Percentiles rank a stretch among this genome's conserved stretches.
These are phyloP conservation scores for Wickerhamiella shivajii DNA, from an alignment of 805 yeast genomes.

Conservation along the genomic window DNA sequence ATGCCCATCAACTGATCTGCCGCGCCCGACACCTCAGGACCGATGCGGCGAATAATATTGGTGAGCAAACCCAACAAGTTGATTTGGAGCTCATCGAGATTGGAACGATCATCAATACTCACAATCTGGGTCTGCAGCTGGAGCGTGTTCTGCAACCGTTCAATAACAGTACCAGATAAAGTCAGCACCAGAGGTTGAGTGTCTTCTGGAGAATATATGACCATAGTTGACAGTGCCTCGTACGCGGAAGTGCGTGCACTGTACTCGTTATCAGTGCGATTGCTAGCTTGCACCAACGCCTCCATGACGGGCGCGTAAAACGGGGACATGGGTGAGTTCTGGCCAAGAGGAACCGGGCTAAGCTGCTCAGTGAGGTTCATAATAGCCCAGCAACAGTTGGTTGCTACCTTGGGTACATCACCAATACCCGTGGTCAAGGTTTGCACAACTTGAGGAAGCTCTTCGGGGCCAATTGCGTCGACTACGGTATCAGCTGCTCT, in stretches of 20 bases:
- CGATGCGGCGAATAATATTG: conserved; percentile 70
- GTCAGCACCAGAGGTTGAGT: conserved; percentile 53
- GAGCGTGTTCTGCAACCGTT: conserved; percentile 58
- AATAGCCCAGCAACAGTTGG: conserved; percentile 97
- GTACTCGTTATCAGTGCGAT: conserved; percentile 65
- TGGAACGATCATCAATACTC: conserved; percentile 54
- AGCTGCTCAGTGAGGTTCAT: conserved; percentile 84
- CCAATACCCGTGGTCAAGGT: conserved; percentile 69
- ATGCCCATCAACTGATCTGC: conserved; percentile 77
- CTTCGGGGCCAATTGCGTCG: conserved; percentile 56
- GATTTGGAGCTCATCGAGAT: conserved; percentile 78
- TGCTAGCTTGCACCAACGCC: conserved; percentile 52
- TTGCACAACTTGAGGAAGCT: conserved; percentile 55
- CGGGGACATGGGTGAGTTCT: conserved; percentile 53
- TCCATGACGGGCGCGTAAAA: conserved; percentile 60
- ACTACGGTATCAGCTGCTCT: conserved; percentile 81
- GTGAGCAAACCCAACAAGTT: conserved; percentile 64
- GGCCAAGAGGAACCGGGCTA: conserved; percentile 27
- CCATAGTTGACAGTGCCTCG: conserved; percentile 78
- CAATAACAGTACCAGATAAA: conserved; percentile 61
- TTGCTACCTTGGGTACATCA: conserved; percentile 84
- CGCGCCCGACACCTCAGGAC: conserved; percentile 45
- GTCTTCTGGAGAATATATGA: conserved; percentile 56
- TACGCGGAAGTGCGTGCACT: conserved; percentile 92
- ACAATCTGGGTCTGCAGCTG: conserved; percentile 42